phyloP scores from a whole-genome alignment of 2,329 filamentous ascomycete species.

The Sordariomycetes sp. region DNA sequence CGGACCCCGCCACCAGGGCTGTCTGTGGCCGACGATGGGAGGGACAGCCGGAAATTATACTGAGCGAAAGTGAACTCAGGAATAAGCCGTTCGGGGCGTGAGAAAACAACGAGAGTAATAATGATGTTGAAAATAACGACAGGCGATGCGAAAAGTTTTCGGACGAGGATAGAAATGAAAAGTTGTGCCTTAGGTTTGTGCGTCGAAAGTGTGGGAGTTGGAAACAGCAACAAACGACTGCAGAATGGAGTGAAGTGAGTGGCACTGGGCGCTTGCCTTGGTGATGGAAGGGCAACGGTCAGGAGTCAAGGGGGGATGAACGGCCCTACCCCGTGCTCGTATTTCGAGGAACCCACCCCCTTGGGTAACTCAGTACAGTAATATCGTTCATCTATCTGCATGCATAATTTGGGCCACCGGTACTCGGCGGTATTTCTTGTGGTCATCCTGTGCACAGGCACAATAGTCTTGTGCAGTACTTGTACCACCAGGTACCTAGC shows the following conservation, averaged over 20 bases:
- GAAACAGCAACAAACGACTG: neutral
- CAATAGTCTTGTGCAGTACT: neutral
- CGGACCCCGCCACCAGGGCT: constrained; percentile 3
- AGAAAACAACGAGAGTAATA: neutral
- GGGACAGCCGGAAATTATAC: neutral
- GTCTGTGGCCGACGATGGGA: neutral
- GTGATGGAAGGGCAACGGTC: neutral
- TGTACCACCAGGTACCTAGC: neutral
- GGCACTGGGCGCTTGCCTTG: neutral
- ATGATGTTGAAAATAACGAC: neutral
- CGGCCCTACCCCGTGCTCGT: neutral
- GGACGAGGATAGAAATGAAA: neutral
- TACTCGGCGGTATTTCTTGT: neutral
- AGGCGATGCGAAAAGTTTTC: neutral
- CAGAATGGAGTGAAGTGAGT: neutral
- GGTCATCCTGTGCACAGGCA: neutral
- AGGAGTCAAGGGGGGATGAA: neutral
- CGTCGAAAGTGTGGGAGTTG: neutral
- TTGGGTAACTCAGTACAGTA: neutral
- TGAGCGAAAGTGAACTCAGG: neutral
- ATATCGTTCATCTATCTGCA: neutral
- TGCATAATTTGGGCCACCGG: neutral
- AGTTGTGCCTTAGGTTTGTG: neutral
- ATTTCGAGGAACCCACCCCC: neutral
- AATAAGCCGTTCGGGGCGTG: neutral